phyloP scores from a whole-genome alignment of 169 alveolate species.

The Plasmodium cynomolgi region DNA sequence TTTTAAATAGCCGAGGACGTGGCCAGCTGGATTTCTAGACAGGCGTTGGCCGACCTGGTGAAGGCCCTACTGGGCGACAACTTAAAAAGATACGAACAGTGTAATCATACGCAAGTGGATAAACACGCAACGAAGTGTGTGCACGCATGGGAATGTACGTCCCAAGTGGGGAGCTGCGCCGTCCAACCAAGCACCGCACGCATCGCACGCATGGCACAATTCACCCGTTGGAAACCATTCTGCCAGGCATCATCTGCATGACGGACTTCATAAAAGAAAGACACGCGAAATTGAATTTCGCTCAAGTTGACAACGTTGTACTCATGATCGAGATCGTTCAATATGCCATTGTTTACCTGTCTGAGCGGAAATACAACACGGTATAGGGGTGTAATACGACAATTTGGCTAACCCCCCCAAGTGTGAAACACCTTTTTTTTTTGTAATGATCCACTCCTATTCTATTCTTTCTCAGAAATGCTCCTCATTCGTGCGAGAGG shows the following conservation, averaged over 20 bases:
- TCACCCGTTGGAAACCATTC: background rate
- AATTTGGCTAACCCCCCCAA: background rate
- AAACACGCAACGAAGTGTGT: background rate
- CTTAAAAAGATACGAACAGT: conserved; percentile 42
- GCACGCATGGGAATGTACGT: background rate
- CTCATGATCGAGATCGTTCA: conserved; percentile 59
- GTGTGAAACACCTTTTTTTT: background rate
- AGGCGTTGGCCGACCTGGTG: conserved; percentile 46
- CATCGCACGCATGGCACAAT: background rate
- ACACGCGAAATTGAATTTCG: conserved; percentile 17
- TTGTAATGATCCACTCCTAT: background rate
- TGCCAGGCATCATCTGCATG: conserved; percentile 35
- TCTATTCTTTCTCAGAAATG: conserved; percentile 9
- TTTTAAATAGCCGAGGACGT: conserved; percentile 39
- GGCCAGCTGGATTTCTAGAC: conserved; percentile 71
- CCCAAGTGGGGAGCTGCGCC: background rate
- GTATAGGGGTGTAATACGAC: conserved; percentile 1
- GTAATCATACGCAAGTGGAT: conserved; percentile 4
- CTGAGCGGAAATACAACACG: conserved; percentile 47
- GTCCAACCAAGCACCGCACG: background rate
- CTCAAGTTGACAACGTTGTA: conserved; percentile 62
- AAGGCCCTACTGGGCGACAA: conserved; percentile 29
- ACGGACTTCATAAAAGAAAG: conserved; percentile 52
- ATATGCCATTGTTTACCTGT: conserved; percentile 39
- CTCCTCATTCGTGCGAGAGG: conserved; percentile 22